A percentile compares a stretch with the other conserved stretches of the same genome.
Conservation (phyloP, 129 eudicot species). For the Flaveria bidentis region DNA sequence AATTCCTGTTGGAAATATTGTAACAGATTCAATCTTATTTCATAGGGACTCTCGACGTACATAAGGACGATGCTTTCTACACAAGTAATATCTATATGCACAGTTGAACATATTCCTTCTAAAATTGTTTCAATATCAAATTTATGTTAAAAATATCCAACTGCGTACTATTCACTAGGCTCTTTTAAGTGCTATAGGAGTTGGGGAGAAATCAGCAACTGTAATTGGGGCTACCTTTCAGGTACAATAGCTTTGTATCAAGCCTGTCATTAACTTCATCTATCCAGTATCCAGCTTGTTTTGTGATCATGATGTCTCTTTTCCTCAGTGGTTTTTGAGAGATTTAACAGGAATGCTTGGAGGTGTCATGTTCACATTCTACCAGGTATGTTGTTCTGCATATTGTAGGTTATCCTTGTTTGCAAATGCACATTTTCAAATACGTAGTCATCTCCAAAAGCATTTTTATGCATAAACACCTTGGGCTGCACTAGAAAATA, state of each 20-base stretch:
- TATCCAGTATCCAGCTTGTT: background rate
- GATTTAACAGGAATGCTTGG: constrained; percentile 99
- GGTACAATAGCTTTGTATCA: constrained; percentile 41
- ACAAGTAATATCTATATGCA: constrained; percentile 51
- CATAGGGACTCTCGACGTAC: constrained; percentile 91
- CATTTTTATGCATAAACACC: constrained; percentile 11
- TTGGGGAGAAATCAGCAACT: constrained; percentile 97
- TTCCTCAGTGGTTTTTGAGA: constrained; percentile 85
- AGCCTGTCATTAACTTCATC: background rate
- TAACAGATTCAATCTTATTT: constrained; percentile 3
- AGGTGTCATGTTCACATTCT: constrained; percentile 86
- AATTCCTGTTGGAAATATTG: constrained; percentile 14
- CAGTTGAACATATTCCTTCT: background rate
- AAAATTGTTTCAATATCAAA: background rate
- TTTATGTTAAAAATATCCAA: constrained; percentile 2
- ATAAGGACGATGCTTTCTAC: constrained; percentile 94
- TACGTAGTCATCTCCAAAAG: constrained; percentile 1
- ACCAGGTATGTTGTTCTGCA: constrained; percentile 56
- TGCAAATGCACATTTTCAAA: background rate
- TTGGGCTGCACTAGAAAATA: background rate
- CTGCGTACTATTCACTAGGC: constrained; percentile 50
- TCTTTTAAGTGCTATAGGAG: constrained; percentile 98
- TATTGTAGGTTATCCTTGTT: constrained; percentile 15
- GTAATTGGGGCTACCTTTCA: constrained; percentile 97
- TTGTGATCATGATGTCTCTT: constrained; percentile 13